phyloP scores from a whole-genome alignment of 1,284 basidiomycete species.

The Microbotryomycetes sp. region DNA sequence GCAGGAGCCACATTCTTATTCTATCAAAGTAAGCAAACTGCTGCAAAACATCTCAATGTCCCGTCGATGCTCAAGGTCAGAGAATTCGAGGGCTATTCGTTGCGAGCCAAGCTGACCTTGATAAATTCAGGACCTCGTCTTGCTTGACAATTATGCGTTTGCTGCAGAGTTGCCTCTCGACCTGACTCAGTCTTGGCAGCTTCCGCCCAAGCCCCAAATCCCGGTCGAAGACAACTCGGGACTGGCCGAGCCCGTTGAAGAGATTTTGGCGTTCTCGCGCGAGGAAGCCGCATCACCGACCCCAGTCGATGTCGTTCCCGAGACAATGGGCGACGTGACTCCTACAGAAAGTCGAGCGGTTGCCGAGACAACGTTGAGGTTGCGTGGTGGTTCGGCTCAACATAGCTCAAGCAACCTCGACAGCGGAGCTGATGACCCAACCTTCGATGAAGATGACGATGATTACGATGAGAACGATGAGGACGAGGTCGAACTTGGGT shows the following conservation, averaged over 20 bases:
- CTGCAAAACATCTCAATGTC: background rate
- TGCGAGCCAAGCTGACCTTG: too few species aligned
- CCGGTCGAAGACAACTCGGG: background rate
- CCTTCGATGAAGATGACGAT: constrained; percentile 7
- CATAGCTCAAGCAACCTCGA: background rate
- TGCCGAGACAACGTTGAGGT: background rate
- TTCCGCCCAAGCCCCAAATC: background rate
- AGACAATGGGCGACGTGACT: too few species aligned
- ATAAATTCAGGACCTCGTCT: constrained; percentile 2
- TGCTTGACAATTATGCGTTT: constrained; percentile 20
- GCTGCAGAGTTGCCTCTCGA: constrained; percentile 5
- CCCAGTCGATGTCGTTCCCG: background rate
- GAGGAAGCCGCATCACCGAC: background rate
- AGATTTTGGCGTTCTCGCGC: background rate
- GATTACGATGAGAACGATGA: constrained; percentile 23
- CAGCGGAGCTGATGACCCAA: background rate
- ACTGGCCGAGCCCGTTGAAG: background rate
- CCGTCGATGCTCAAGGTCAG: constrained; percentile 4
- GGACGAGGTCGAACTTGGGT: constrained; percentile 26
- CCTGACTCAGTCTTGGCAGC: constrained; percentile 5
- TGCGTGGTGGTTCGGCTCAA: constrained; percentile 13
- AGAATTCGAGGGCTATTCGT: background rate
- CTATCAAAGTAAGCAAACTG: constrained; percentile 12
- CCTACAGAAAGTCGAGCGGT: too few species aligned
- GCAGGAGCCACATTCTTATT: constrained; percentile 18